Base-by-base conservation (phyloP, 768 basidiomycete species). In the Boletus rubroflammeus region DNA sequence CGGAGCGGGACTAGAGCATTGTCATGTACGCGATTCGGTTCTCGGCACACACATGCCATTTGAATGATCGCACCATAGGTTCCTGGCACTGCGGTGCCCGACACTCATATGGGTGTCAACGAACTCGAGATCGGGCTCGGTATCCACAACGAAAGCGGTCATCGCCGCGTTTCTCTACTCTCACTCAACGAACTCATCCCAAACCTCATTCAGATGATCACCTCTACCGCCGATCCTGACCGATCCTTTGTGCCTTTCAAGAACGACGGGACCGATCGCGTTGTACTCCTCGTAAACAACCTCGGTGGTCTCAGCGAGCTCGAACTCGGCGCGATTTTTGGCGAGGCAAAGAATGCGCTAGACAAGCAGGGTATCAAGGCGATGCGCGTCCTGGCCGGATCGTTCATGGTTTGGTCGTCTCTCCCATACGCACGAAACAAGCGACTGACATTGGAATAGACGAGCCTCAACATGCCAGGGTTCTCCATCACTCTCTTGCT, bases 101-200 rank as follows among this genome's bases (percentile, higher is more conserved):
- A 81, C 34, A 78, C 81, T 13, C 78, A 82, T 64, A 76, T 93
- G 23, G 75, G 75, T 4, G 63, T 70, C 13, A 72, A 79, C 21
- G 89, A 93, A 67, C 82, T 93, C 50, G 93, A 96, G 72, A 86
- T 96, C 54, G 93, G 93, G 17, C 83, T 91, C 76, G 90, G 93
- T 13, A 89, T 96, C 53, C 93, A 96, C 73, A 96, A 96, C 63
- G 93, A 96, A 72, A 82, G 84, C 44, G 93, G 89, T 8, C 78
- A 84, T 57, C 73, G 76, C 39, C 84, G 84, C 28, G 60, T 88
- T 34, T 84, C 85, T 0, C 89, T 88, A 5, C 92, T 93, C 0
- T 77, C 85, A 10, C 79, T 90, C 44, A 76, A 80, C 15, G 75
- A 86, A 57, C 82, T 95, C 51, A 75, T 94, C 42, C 76, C 78